Conservation (phyloP, 768 basidiomycete species). For the Sutorius australiensis region DNA sequence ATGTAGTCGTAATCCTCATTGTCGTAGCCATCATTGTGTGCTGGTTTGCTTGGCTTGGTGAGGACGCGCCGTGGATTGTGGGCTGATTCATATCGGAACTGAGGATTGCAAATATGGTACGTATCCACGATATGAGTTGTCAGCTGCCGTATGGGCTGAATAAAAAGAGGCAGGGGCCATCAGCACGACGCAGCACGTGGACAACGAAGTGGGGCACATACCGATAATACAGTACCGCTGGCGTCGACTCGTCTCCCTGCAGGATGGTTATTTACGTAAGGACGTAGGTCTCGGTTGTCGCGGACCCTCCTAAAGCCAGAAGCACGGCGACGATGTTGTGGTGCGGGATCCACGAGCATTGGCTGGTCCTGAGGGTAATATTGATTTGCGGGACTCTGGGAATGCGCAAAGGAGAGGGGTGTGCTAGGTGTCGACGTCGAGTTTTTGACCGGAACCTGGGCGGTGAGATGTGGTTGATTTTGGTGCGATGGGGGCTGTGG, state of each 20-base stretch:
- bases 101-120: constrained; percentile 90
- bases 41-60: constrained; percentile 95
- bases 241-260: constrained; percentile 73
- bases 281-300: constrained; percentile 72
- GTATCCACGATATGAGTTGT: constrained; percentile 88
- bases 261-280: constrained; percentile 61
- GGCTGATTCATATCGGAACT: constrained; percentile 90
- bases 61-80: constrained; percentile 95
- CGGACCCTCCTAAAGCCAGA: constrained; percentile 79
- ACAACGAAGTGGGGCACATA: constrained; percentile 39
- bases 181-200: constrained; percentile 7
- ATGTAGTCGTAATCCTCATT: constrained; percentile 99
- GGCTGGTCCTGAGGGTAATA: constrained; percentile 62
- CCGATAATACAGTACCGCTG: constrained; percentile 75
- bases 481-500: constrained; percentile 52
- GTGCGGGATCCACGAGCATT: constrained; percentile 66
- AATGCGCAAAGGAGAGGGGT: constrained; percentile 63
- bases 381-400: constrained; percentile 48
- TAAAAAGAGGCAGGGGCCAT: not conserved
- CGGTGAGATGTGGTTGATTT: constrained; percentile 48
- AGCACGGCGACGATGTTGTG: constrained; percentile 58
- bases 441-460: constrained; percentile 46
- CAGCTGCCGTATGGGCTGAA: constrained; percentile 59
- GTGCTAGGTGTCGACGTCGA: constrained; percentile 68
- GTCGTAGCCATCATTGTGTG: constrained; percentile 95